Base-by-base conservation (phyloP, 2,329 filamentous ascomycete species). In the Colletotrichum musicola region DNA sequence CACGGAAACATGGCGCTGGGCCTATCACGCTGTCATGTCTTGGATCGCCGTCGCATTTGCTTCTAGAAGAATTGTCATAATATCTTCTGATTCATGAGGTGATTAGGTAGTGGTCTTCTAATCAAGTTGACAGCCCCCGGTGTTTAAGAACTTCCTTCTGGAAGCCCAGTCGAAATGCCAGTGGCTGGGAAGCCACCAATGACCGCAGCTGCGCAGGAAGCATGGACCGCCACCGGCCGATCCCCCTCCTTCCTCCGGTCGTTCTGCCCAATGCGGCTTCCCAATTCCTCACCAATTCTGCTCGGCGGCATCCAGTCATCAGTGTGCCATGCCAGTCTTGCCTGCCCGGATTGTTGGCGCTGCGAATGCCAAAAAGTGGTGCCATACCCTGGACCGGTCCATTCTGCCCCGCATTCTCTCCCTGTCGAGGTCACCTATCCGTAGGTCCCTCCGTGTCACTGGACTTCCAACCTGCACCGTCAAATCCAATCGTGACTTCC, bases 151-250 rank as follows among this genome's bases (percentile, higher is more conserved):
- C 47, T 44, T 51, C 44, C 47, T 44, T 51, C 44, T 40, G 57
- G 35, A 60, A 40, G 44, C 30, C 6, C 10, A 35, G 9, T 38
- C 46, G 13, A 51, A 60, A 60, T 40, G 57, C 22, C 57, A 60
- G 57, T 60, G 57, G 57, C 46, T 60, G 57, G 57, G 57, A 40
- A 38, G 30, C 44, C 25, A 18, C 44, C 56, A 59, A 50, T 59
- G 12, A 40, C 22, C 49, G 6, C 54, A 68, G 46, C 53, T 53
- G 64, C 30, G 30, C 30, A 35, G 6, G 30, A 35, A 35, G 30
- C 65, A 64, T 65, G 61, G 65, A 56, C 65, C 55, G 62, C 30
- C 7, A 10, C 30, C 7, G 30, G 30, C 62, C 42, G 65, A 68
- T 68, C 55, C 55, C 65, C 65, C 61, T 54, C 54, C 61, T 61